A percentile compares a stretch with the other conserved stretches of the same genome.
Conservation (phyloP, 1,139 yeast genomes). For the Sugiyamaella japonica region DNA sequence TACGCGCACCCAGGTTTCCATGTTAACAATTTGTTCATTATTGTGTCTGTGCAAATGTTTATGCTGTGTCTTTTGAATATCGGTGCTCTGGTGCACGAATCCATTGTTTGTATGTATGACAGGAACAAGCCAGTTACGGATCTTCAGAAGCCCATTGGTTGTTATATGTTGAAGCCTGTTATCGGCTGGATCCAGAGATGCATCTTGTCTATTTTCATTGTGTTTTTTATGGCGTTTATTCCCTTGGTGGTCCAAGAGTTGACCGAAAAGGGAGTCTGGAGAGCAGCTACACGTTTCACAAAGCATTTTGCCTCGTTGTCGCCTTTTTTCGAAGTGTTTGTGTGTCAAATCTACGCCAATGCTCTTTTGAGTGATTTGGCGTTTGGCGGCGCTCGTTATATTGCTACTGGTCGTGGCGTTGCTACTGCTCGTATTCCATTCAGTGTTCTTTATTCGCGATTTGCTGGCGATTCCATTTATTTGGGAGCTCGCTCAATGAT, state of each 20-base stretch:
- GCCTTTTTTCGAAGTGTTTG: constrained; percentile 97
- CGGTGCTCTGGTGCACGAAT: constrained; percentile 87
- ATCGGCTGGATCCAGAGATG: constrained; percentile 98
- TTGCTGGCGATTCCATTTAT: constrained; percentile 95
- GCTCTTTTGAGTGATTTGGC: constrained; percentile 88
- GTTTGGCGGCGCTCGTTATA: constrained; percentile 99
- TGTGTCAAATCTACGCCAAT: constrained; percentile 95
- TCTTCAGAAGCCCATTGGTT: constrained; percentile 81
- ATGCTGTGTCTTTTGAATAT: constrained; percentile 89
- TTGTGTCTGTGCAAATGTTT: constrained; percentile 88
- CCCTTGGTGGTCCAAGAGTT: constrained; percentile 96
- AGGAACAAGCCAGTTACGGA: constrained; percentile 85
- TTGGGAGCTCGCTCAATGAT: constrained; percentile 91
- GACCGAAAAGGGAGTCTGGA: constrained; percentile 97
- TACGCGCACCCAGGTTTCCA: constrained; percentile 99
- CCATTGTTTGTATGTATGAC: constrained; percentile 82
- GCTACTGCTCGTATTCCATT: constrained; percentile 99
- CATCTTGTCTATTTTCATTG: constrained; percentile 96
- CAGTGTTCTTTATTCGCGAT: constrained; percentile 90
- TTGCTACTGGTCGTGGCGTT: constrained; percentile 98
- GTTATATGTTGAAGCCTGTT: constrained; percentile 89
- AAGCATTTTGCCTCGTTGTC: constrained; percentile 89
- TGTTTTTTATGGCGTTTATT: constrained; percentile 93
- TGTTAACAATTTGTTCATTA: constrained; percentile 92
- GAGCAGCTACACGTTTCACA: constrained; percentile 84